Evolutionary conservation across 1,284 basidiomycete genomes (phyloP), one percentile per base, ranked within the genome.

Genomic region (Sphagnurus paluster): DNA sequence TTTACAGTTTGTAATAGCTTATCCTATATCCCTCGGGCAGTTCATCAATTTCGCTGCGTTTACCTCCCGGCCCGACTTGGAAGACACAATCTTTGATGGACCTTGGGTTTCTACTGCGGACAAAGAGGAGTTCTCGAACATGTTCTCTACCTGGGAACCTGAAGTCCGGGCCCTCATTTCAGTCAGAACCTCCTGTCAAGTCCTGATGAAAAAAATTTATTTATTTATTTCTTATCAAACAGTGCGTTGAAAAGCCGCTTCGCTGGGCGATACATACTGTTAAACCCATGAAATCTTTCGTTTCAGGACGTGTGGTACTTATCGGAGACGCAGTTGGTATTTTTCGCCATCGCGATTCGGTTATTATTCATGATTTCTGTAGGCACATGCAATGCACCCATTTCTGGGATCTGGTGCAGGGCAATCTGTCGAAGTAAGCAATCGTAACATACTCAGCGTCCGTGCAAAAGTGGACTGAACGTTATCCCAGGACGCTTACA

Each of bases 401-500:
- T 70, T 75, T 59, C 71, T 75, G 56, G 77, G 75, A 16, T 73
- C 75, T 2, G 77, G 77, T 28, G 78, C 76, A 0, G 78, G 77
- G 1, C 75, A 78, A 55, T 74, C 75, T 2, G 74, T 81, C 48
- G 77, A 81, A 66, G 77, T 77, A 48, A 10, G 51, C 33, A 42
- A 29, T 38, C 30, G 32, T 20, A 14, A 32, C 29, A 24, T 35
- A 34, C 19, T 35, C 35, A 17, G 24, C 34, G 24, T 24, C 19
- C 19, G 19, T 24, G 19, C 16, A 20, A 14, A n/a, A 36, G 30
- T 46, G 42, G 23, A 25, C 33, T 29, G 26, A 38, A 21, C 24
- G n/a, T 39, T 13, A 26, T 34, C 29, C 6, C 45, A 80, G 77
- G 78, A 82, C 50, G 78, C 77, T 1, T 79, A 70, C 49, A 61